phyloP scores from a whole-genome alignment of 306 rosid genomes.

The Dicorynia guianensis region DNA sequence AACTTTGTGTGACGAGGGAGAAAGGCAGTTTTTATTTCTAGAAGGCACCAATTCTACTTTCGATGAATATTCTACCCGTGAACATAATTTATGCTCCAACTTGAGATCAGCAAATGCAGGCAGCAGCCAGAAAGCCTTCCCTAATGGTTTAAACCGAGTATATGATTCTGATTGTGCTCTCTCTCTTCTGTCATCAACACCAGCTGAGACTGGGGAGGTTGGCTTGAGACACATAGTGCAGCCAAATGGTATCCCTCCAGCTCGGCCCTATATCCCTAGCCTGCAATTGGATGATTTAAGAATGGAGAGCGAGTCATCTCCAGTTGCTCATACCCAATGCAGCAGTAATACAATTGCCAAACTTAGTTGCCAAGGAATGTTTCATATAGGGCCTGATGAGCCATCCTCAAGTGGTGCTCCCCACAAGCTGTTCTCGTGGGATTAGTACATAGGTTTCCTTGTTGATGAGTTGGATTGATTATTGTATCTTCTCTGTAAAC shows the following conservation, averaged over 20 bases:
- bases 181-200: constrained; percentile 76
- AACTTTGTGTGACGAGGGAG: constrained; percentile 33
- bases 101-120: constrained; percentile 33
- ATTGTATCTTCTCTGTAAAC: neutral
- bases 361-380: constrained; percentile 38
- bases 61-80: constrained; percentile 39
- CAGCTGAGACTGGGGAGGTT: constrained; percentile 45
- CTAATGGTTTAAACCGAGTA: constrained; percentile 33
- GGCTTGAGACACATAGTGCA: constrained; percentile 45
- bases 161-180: constrained; percentile 56
- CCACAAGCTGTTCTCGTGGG: constrained; percentile 33
- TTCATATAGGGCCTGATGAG: constrained; percentile 41
- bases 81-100: constrained; percentile 23
- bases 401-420: constrained; percentile 42
- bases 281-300: constrained; percentile 29
- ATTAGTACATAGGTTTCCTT: constrained; percentile 12
- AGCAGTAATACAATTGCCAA: constrained; percentile 25
- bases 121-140: constrained; percentile 41
- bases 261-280: constrained; percentile 30
- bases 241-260: constrained; percentile 37
- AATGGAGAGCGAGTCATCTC: constrained; percentile 40
- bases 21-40: constrained; percentile 38
- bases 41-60: constrained; percentile 35
- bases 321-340: constrained; percentile 31
- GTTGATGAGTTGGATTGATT: neutral